Evolutionary conservation across 257 asterid species (phyloP).

Genomic region (Solanum ossicruentum): DNA sequence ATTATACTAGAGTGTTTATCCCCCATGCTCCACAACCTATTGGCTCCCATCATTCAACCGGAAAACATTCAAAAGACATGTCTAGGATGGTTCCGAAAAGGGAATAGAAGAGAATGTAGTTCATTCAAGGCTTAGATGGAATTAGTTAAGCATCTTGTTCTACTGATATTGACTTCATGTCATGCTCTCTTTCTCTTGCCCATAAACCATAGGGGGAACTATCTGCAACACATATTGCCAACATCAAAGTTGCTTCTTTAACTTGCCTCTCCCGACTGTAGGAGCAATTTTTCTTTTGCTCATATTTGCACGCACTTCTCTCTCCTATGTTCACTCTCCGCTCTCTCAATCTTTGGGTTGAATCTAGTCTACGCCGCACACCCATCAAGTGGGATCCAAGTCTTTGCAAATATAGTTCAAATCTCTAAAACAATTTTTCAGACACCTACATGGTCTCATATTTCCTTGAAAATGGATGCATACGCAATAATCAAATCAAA

Average conservation of each 20-base stretch:
- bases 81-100: not conserved
- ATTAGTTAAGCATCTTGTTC: not conserved
- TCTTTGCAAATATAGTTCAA: not conserved
- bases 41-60: too few relatives aligned
- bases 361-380: not conserved
- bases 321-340: not conserved
- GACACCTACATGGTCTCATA: not conserved
- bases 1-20: not conserved
- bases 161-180: not conserved
- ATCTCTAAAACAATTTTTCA: not conserved
- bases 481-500: not conserved
- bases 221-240: not conserved
- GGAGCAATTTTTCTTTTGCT: not conserved
- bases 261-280: not conserved
- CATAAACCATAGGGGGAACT: not conserved
- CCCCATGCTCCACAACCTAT: not conserved
- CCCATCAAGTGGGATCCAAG: not conserved
- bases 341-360: not conserved
- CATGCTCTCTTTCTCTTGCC: not conserved
- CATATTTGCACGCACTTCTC: not conserved
- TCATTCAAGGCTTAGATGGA: not conserved
- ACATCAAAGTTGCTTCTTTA: not conserved
- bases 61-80: not conserved
- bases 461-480: not conserved
- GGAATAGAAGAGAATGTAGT: not conserved